Evolutionary conservation across 2,329 filamentous ascomycete genomes (phyloP).

Genomic region (Colletotrichum graminicola): DNA sequence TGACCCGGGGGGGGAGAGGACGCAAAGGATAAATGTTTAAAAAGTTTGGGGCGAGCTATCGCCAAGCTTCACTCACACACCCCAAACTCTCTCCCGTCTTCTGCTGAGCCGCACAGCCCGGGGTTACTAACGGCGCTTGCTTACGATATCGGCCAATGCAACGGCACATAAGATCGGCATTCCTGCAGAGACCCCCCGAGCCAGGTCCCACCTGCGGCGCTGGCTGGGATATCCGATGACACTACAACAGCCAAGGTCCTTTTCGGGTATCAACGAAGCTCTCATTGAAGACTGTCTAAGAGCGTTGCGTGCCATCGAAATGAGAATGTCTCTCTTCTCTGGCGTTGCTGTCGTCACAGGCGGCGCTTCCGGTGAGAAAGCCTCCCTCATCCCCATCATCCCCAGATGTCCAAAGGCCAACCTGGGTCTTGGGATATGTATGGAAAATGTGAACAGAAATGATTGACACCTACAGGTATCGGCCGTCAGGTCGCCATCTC

Average conservation of each 20-base stretch:
- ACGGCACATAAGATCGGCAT: slow-evolving; percentile 11
- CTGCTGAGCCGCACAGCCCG: not conserved
- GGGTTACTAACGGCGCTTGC: not conserved
- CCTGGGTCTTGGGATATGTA: not conserved
- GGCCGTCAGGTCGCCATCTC: slow-evolving; percentile 57
- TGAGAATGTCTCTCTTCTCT: slow-evolving; percentile 46
- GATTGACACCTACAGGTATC: slow-evolving; percentile 51
- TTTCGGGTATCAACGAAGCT: slow-evolving; percentile 8
- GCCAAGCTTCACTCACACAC: not conserved
- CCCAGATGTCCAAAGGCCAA: not conserved
- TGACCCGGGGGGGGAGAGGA: too few relatives aligned
- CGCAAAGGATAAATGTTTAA: not conserved
- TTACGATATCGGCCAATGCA: not conserved
- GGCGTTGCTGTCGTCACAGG: slow-evolving; percentile 51
- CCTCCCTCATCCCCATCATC: not conserved
- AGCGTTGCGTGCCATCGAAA: slow-evolving; percentile 4
- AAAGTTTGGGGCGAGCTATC: slow-evolving; percentile 1
- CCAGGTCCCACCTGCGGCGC: not conserved
- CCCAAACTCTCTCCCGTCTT: not conserved
- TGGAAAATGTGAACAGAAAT: not conserved
- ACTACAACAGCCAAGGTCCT: not conserved
- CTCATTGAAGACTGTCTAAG: slow-evolving; percentile 18
- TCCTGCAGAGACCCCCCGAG: not conserved
- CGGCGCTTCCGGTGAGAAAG: slow-evolving; percentile 48
- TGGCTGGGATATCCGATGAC: not conserved